Evolutionary conservation across 2,329 filamentous ascomycete species (phyloP), one percentile per base, ranked within the genome.

Genomic region (Clarireedia paspali): DNA sequence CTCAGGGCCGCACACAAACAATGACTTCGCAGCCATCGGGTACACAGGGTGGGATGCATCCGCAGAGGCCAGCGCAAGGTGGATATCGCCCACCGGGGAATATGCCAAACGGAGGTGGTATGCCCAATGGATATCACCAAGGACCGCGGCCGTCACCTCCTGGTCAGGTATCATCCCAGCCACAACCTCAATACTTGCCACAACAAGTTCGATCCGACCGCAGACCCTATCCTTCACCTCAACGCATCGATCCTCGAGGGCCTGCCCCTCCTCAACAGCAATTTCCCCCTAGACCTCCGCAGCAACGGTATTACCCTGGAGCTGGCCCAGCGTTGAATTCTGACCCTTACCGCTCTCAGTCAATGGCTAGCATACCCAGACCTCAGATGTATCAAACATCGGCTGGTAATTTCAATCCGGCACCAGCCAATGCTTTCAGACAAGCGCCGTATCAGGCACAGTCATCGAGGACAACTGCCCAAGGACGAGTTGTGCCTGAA

Each of bases 321-420:
- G 84, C 9, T 30, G 38, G 55, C 14, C 84, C 88, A 49, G 89
- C 90, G 46, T 72, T 95, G 72, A 94, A 94, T 69, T 85, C 83
- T 38, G 92, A 97, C 71, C 78, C 86, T 5, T 95, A 91, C 73
- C 84, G 94, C 57, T 95, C 94, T n/a, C 90, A 96, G 66, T 97
- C 92, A 36, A 84, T 99, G 68, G 92, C 90, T 39, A 85, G 84
- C 60, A 80, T 81, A 62, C 80, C 86, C 52, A 83, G 90, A 60
- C 89, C 88, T 38, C 83, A 83, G 59, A 82, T 87, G 72, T 89
- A 90, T 67, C 80, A 84, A 55, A 80, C 79, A 49, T 80, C 82
- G 15, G 77, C 82, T 12, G 81, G 74, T 65, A 77, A 77, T 47
- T 87, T 83, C 68, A 81, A 84, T 68, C 77, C 81, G 69, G 80